Evolutionary conservation across 2,329 filamentous ascomycete genomes (phyloP), one percentile per base, ranked within the genome.

Genomic region (Fonsecaea pedrosoi): DNA sequence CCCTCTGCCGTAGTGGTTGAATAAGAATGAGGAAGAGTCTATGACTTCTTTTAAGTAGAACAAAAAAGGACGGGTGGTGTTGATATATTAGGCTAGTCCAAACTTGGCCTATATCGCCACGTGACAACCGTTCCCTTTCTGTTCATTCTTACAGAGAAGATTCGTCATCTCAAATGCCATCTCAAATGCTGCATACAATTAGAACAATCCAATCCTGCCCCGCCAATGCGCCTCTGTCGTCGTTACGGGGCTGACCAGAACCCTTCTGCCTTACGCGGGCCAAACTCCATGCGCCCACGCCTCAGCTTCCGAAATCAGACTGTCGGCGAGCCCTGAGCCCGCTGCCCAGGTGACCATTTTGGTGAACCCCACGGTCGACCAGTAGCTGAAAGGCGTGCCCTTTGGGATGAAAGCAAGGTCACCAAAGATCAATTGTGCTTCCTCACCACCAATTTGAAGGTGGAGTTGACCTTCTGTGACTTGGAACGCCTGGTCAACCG

Each of bases 351-450:
- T 61, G 15, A 67, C 56, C 21, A 70, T 42, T 45, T 70, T 70
- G 13, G 69, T 69, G 40, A 68, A 70, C 34, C 63, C 66, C 12
- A 70, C 66, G 8, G 53, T 63, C 7, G 69, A 69, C 66, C 61
- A 68, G 48, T 70, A 70, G 18, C 40, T 65, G 64, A 70, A 70
- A 25, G 13, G 10, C 1, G 69, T 70, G 4, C 64, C 60, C 25
- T 58, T 62, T 21, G 69, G 69, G 45, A 70, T 67, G 61, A 70
- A 70, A n/a, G 58, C 66, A 38, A 69, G 32, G 48, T 70, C 69
- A 25, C 69, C 69, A 38, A 69, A 69, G 34, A 69, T 70, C 54
- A 70, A 34, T 10, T 66, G 61, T 35, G 59, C 69, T 18, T 45
- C 60, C 21, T 67, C 66, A 10, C 50, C 54, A n/a, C 62, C 57